phyloP scores from a whole-genome alignment of 352 stramenopile genomes.

The Poterioochromonas sp. region DNA sequence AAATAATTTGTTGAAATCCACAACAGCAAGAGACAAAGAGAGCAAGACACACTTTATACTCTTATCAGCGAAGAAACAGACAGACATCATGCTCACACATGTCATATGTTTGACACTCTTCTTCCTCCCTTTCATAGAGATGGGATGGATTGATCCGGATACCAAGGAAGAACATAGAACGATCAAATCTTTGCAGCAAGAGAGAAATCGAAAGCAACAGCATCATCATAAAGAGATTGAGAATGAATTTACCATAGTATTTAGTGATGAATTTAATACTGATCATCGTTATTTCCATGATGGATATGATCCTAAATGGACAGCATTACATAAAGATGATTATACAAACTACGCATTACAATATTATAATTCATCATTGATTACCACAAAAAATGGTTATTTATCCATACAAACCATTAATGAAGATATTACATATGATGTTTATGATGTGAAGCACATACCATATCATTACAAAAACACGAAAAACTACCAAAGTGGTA shows the following conservation, averaged over 20 bases:
- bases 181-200: too few species aligned
- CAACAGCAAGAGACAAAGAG: too few species aligned
- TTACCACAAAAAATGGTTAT: slow-evolving; percentile 59
- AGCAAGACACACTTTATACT: too few species aligned
- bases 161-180: too few species aligned
- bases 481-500: slow-evolving; percentile 70
- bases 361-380: slow-evolving; percentile 81
- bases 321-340: slow-evolving; percentile 86
- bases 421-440: slow-evolving; percentile 49
- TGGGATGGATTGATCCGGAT: slow-evolving; percentile 17
- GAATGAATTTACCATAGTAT: slow-evolving; percentile 70
- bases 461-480: slow-evolving; percentile 53
- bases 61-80: too few species aligned
- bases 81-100: too few species aligned
- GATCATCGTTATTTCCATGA: slow-evolving; percentile 80
- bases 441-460: slow-evolving; percentile 34
- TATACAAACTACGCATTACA: slow-evolving; percentile 86
- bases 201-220: too few species aligned
- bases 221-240: background rate
- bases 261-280: slow-evolving; percentile 93
- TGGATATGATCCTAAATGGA: slow-evolving; percentile 88
- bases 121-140: background rate
- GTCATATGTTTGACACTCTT: too few species aligned
- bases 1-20: too few species aligned
- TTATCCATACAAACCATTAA: slow-evolving; percentile 53